A percentile compares a stretch with the other conserved stretches of the same genome.
Conservation (phyloP, 805 yeast species). For the Clavispora vitiphila region DNA sequence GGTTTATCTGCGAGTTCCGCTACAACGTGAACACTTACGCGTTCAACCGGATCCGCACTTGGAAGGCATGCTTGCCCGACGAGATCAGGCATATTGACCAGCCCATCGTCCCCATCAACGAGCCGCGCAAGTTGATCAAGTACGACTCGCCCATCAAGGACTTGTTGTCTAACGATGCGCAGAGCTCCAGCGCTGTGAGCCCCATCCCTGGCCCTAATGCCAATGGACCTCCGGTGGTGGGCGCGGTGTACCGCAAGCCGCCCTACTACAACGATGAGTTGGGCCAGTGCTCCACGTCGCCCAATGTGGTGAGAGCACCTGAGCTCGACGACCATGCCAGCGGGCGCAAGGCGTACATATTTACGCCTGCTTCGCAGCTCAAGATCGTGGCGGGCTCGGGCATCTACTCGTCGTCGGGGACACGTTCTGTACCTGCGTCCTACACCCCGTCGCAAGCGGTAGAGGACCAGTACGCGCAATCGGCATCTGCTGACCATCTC, state of each 20-base stretch:
- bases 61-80: slow-evolving; percentile 98
- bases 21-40: slow-evolving; percentile 87
- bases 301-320: slow-evolving; percentile 34
- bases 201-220: slow-evolving; percentile 76
- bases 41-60: slow-evolving; percentile 92
- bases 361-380: slow-evolving; percentile 42
- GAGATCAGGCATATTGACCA: slow-evolving; percentile 82
- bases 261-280: slow-evolving; percentile 75
- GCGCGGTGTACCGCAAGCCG: slow-evolving; percentile 81
- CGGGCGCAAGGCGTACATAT: slow-evolving; percentile 36
- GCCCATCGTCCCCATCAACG: slow-evolving; percentile 63
- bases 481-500: slow-evolving; percentile 1
- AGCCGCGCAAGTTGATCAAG: slow-evolving; percentile 64
- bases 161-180: slow-evolving; percentile 69
- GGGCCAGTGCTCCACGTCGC: slow-evolving; percentile 56
- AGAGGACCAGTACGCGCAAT: slow-evolving; percentile 4
- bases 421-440: slow-evolving; percentile 11
- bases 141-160: slow-evolving; percentile 82
- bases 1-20: slow-evolving; percentile 91
- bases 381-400: slow-evolving; percentile 23
- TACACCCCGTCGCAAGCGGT: slow-evolving; percentile 10
- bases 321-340: slow-evolving; percentile 34
- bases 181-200: slow-evolving; percentile 69
- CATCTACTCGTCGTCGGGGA: slow-evolving; percentile 10
- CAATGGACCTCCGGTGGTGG: slow-evolving; percentile 87